A percentile compares a stretch with the other conserved stretches of the same genome.
These are phyloP conservation scores for Cytospora mali DNA, from an alignment of 2,329 filamentous ascomycete species.

Conservation along the genomic window DNA sequence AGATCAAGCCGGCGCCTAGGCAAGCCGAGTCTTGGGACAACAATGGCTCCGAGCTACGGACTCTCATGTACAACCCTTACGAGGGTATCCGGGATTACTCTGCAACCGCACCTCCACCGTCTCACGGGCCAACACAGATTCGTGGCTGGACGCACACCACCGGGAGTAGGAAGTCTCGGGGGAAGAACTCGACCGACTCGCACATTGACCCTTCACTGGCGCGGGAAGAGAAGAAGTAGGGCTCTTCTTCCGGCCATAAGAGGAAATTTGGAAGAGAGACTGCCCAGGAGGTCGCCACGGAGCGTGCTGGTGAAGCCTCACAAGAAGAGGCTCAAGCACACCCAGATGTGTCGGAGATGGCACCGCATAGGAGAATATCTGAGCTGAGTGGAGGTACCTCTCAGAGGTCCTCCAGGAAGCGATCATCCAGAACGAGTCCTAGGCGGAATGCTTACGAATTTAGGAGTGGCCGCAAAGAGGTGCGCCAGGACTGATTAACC, in stretches of 20 bases:
- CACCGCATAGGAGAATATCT: conserved; percentile 3
- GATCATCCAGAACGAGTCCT: background rate
- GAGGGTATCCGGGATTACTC: conserved; percentile 62
- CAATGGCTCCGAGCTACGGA: conserved; percentile 55
- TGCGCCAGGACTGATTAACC: background rate
- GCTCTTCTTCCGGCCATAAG: conserved; percentile 23
- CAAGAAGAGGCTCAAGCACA: no score
- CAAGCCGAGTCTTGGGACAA: conserved; percentile 52
- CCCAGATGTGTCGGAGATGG: background rate
- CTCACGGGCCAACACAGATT: conserved; percentile 58
- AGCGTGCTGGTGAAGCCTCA: background rate
- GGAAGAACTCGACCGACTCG: conserved; percentile 34
- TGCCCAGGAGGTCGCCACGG: background rate
- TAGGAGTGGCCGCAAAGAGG: conserved; percentile 13
- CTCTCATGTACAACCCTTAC: conserved; percentile 57
- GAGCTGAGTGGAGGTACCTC: conserved; percentile 3
- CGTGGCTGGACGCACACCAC: conserved; percentile 59
- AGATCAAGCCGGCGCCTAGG: conserved; percentile 60
- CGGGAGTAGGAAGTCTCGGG: conserved; percentile 38
- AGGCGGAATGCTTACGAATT: conserved; percentile 9
- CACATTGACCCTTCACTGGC: conserved; percentile 26
- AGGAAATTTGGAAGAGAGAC: background rate
- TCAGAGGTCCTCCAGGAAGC: conserved; percentile 9
- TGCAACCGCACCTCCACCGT: conserved; percentile 57
- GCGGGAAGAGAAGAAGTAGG: conserved; percentile 28